A percentile compares a stretch with the other conserved stretches of the same genome.
phyloP scores from a whole-genome alignment of 192 early-diverging fungal genomes.

The Borealophlyctis nickersoniae region DNA sequence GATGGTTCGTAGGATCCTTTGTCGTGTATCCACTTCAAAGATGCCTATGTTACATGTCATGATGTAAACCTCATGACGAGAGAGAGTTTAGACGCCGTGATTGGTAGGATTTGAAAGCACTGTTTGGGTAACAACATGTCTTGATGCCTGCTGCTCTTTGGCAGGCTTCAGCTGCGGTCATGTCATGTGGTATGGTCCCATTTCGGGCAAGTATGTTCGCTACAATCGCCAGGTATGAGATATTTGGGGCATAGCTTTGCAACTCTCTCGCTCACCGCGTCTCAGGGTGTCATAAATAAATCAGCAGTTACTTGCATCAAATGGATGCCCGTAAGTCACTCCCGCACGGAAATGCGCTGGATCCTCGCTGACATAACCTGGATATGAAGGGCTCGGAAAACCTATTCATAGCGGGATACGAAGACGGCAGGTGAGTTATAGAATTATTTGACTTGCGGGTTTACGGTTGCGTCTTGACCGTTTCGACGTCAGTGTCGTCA shows the following conservation, averaged over 20 bases:
- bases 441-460: neutral
- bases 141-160: too few species aligned
- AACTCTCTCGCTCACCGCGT: neutral
- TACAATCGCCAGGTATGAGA: slow-evolving; percentile 75
- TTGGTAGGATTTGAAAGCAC: slow-evolving; percentile 53
- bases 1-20: slow-evolving; percentile 73
- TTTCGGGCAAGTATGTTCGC: slow-evolving; percentile 80
- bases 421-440: slow-evolving; percentile 62
- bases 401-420: slow-evolving; percentile 78
- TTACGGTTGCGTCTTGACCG: neutral
- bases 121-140: neutral
- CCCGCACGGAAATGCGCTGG: too few species aligned
- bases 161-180: slow-evolving; percentile 28
- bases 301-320: slow-evolving; percentile 72
- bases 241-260: neutral
- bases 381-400: slow-evolving; percentile 57
- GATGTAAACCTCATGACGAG: slow-evolving; percentile 76
- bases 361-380: neutral
- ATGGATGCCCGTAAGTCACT: slow-evolving; percentile 78
- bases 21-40: slow-evolving; percentile 70
- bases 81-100: slow-evolving; percentile 78
- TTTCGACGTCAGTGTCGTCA: slow-evolving; percentile 49
- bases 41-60: slow-evolving; percentile 77
- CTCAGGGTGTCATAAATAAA: slow-evolving; percentile 60
- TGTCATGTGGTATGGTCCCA: slow-evolving; percentile 75